Evolutionary conservation across 495 filamentous ascomycete genomes (phyloP), one percentile per base, ranked within the genome.

Genomic region (Aspergillus taichungensis): DNA sequence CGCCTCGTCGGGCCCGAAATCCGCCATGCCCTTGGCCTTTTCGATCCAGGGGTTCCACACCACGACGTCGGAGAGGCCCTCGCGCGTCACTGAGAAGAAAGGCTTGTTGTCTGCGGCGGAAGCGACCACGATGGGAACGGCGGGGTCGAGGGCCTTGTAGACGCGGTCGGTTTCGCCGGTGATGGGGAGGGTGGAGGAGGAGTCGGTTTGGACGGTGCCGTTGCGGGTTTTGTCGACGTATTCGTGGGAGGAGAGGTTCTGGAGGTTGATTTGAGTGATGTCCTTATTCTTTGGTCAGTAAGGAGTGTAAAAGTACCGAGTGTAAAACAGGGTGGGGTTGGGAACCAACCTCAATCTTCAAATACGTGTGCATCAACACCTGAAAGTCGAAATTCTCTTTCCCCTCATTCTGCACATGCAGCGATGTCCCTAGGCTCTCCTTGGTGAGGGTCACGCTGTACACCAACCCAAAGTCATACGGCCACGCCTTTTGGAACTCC

Each of bases 41-140:
- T 87, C 85, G 29, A 73, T 72, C 89, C 92, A 96, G 4, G 94
- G 94, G 62, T 99, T 99, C 94, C 94, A 99, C 3, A 99, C 87
- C 2, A 95, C 90, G 30, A 89, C 83, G 42, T 97, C 87, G 43
- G 68, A 68, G 44, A 99, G 68, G 54, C 83, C 88, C 63, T 95
- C 85, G 34, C 94, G 76, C 12, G 78, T 75, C 29, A 96, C 70
- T 13, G 76, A 78, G 67, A 82, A 94, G 28, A 75, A 64, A 40
- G 81, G 64, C 56, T 74, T 69, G 34, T 79, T 81, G 41, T 72
- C 75, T 42, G 83, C 73, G 1, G 69, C 51, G 4, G 94, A 78
- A 1, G 73, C 62, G 27, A 75, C 63, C 18, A 64, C 46, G 39
- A 72, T 57, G 10, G 72, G 75, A 50, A 62, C 67, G 31, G 57